A percentile compares a stretch with the other conserved stretches of the same genome.
These are phyloP conservation scores for Mortierella sp. DNA, from an alignment of 371 early-diverging fungal species.

Conservation along the genomic window DNA sequence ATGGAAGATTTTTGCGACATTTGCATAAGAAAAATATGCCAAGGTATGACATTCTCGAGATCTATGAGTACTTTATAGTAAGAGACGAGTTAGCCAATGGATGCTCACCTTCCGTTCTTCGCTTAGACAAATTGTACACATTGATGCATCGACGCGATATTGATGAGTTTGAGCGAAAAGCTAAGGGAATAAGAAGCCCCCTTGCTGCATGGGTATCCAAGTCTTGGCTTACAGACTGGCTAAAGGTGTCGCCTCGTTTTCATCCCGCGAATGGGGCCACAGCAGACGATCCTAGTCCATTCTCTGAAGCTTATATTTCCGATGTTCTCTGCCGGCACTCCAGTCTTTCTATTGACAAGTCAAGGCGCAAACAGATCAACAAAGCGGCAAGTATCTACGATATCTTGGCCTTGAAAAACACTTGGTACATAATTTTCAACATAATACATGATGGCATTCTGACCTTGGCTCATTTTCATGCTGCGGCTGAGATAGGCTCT, in stretches of 20 bases:
- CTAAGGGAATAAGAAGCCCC: constrained; percentile 15
- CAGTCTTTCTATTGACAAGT: constrained; percentile 23
- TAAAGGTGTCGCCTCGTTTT: constrained; percentile 34
- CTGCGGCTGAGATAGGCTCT: constrained; percentile 20
- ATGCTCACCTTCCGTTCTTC: background rate
- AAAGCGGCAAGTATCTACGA: constrained; percentile 19
- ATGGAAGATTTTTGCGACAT: constrained; percentile 26
- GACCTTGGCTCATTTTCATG: background rate
- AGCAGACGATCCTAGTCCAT: constrained; percentile 36
- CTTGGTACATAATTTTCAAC: background rate
- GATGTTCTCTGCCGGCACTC: constrained; percentile 48
- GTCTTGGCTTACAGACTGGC: constrained; percentile 50
- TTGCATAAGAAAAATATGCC: constrained; percentile 13
- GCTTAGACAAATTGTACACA: constrained; percentile 42
- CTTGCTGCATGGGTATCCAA: constrained; percentile 45
- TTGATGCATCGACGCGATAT: constrained; percentile 35
- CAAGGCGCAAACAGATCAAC: constrained; percentile 30
- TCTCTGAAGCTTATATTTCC: constrained; percentile 10
- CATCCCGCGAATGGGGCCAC: constrained; percentile 14
- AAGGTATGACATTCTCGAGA: constrained; percentile 6
- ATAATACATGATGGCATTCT: too few species aligned
- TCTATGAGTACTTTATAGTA: background rate
- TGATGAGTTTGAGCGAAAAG: constrained; percentile 33
- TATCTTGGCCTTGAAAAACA: background rate
- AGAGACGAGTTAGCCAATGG: background rate